Conservation (phyloP, 495 filamentous ascomycete genomes). For the Paragyromitra xinjiangensis region DNA sequence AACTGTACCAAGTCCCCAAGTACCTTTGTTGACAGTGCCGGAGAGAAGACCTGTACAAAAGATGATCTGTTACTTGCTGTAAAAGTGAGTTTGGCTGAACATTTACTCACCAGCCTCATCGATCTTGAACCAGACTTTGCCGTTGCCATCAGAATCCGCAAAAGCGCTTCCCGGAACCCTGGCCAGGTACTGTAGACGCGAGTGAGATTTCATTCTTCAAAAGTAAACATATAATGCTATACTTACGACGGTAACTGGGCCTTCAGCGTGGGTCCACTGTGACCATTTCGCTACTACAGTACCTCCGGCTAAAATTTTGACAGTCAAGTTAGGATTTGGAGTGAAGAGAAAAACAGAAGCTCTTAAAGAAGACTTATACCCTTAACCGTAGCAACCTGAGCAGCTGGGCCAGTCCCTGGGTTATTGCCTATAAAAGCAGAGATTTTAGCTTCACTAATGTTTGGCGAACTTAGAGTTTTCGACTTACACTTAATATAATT, state of each 20-base stretch:
- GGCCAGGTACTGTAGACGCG: constrained; percentile 61
- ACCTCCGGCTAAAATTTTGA: constrained; percentile 58
- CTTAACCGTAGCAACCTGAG: constrained; percentile 27
- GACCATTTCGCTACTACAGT: constrained; percentile 65
- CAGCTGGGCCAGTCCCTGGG: constrained; percentile 50
- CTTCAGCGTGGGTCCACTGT: constrained; percentile 68
- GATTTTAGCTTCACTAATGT: constrained; percentile 13
- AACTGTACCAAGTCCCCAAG: constrained; percentile 41
- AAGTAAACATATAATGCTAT: neutral
- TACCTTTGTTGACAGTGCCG: constrained; percentile 36
- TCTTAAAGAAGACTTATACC: constrained; percentile 13
- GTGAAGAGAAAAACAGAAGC: neutral
- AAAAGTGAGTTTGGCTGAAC: neutral
- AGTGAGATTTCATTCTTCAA: constrained; percentile 61
- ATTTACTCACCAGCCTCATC: constrained; percentile 60
- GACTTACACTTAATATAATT: constrained; percentile 28
- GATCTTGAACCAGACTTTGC: constrained; percentile 69
- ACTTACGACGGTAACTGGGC: constrained; percentile 63
- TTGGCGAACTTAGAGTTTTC: neutral
- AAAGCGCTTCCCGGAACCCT: constrained; percentile 62
- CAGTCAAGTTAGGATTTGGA: constrained; percentile 23
- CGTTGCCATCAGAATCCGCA: constrained; percentile 61
- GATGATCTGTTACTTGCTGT: too few species aligned
- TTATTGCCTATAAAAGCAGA: constrained; percentile 36
- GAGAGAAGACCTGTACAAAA: constrained; percentile 37